Evolutionary conservation across 805 yeast genomes (phyloP).

Genomic region (Aciculoconidium aculeatum): DNA sequence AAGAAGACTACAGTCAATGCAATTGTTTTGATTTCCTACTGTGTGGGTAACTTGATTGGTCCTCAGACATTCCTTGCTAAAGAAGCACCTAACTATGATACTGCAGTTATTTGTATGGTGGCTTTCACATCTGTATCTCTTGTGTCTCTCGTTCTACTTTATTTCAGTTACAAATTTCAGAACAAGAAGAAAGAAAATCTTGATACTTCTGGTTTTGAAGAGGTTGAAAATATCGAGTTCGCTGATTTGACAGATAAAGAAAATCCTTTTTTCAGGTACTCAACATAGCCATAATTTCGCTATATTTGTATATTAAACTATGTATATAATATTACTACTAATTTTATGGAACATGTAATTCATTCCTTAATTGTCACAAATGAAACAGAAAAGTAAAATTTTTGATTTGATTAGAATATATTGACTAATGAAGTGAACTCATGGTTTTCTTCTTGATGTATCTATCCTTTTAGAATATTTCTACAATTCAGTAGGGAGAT

Average conservation of each 20-base stretch:
- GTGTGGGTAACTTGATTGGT: slow-evolving; percentile 24
- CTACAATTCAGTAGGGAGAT: no score
- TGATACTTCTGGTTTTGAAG: neutral
- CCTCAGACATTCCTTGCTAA: slow-evolving; percentile 19
- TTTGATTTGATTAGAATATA: no score
- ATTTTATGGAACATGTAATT: no score
- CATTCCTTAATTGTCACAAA: no score
- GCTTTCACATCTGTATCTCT: slow-evolving; percentile 9
- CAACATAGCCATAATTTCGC: no score
- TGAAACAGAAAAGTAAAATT: no score
- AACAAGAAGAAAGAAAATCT: slow-evolving; percentile 11
- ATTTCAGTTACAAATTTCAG: slow-evolving; percentile 9
- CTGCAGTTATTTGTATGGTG: slow-evolving; percentile 19
- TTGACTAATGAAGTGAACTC: no score
- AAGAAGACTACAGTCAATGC: slow-evolving; percentile 23
- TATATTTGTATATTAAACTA: no score
- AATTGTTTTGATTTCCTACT: slow-evolving; percentile 20
- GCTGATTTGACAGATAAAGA: neutral
- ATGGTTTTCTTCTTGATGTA: no score
- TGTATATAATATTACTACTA: no score
- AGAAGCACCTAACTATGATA: slow-evolving; percentile 22
- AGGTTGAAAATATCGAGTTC: neutral
- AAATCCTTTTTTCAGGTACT: neutral
- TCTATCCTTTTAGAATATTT: no score
- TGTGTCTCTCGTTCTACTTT: slow-evolving; percentile 9